phyloP scores from a whole-genome alignment of 2,329 filamentous ascomycete species.

The Camptophora hylomeconis region DNA sequence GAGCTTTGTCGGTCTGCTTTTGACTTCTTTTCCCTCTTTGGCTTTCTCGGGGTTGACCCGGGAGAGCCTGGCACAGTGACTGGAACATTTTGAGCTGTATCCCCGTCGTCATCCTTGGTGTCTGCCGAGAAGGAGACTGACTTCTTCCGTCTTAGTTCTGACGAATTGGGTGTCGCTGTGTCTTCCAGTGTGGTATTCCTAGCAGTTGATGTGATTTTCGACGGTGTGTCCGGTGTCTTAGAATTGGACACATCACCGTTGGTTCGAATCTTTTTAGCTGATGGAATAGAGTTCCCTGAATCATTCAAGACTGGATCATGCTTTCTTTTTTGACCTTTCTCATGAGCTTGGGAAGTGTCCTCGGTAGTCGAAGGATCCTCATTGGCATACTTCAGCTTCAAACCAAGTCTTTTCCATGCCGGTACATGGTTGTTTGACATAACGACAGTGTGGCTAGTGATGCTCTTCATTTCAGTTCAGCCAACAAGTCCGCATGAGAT shows the following conservation, averaged over 20 bases:
- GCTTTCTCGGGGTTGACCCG: conserved; percentile 14
- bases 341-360: not conserved
- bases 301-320: too few relatives aligned
- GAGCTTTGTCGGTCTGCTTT: conserved; percentile 14
- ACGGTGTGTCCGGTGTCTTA: too few relatives aligned
- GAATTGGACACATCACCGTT: too few relatives aligned
- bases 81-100: conserved; percentile 31
- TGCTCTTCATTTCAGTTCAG: not conserved
- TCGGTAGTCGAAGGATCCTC: conserved; percentile 12
- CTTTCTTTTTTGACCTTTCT: not conserved
- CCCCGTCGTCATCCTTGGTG: conserved; percentile 34
- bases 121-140: conserved; percentile 50
- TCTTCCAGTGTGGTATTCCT: too few relatives aligned
- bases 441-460: too few relatives aligned
- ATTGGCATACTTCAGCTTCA: conserved; percentile 45
- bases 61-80: conserved; percentile 27
- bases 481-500: too few relatives aligned
- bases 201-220: too few relatives aligned
- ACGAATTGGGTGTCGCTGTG: too few relatives aligned
- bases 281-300: too few relatives aligned
- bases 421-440: too few relatives aligned
- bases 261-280: too few relatives aligned
- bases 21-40: conserved; percentile 20
- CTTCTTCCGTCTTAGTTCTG: conserved; percentile 14
- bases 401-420: conserved; percentile 47